These are phyloP conservation scores for Talaromyces nanjingensis DNA, from an alignment of 495 filamentous ascomycete species.

Conservation along the genomic window DNA sequence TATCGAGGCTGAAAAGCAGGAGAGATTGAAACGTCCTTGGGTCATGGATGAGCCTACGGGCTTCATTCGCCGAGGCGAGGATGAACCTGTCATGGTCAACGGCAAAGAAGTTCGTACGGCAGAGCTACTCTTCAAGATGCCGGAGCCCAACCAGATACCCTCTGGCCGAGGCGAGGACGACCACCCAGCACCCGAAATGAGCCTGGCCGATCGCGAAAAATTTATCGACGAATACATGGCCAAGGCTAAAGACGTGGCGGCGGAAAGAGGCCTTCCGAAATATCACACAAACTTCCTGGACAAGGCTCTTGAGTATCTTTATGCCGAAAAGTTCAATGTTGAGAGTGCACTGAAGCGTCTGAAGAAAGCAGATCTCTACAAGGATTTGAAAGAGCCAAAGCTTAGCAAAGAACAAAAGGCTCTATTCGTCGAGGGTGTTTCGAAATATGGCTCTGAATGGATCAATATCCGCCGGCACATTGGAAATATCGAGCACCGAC, in stretches of 20 bases:
- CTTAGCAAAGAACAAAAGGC: constrained; percentile 71
- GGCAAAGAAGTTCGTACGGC: constrained; percentile 49
- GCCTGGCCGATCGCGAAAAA: constrained; percentile 37
- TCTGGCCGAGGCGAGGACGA: constrained; percentile 41
- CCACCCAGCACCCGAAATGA: constrained; percentile 29
- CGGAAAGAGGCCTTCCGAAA: constrained; percentile 55
- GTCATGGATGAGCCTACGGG: constrained; percentile 85
- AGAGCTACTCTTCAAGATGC: constrained; percentile 45
- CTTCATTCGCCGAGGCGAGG: constrained; percentile 78
- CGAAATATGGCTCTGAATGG: constrained; percentile 87
- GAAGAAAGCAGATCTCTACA: constrained; percentile 56
- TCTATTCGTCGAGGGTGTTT: constrained; percentile 86
- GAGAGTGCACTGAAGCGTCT: constrained; percentile 69
- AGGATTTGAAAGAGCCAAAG: constrained; percentile 80
- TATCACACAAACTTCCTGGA: constrained; percentile 83
- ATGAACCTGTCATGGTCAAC: constrained; percentile 43
- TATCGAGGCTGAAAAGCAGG: constrained; percentile 69
- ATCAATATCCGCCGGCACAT: constrained; percentile 78
- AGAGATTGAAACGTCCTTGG: constrained; percentile 79
- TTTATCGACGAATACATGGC: constrained; percentile 69
- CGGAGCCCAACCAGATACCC: constrained; percentile 38
- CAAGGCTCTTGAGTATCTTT: constrained; percentile 72
- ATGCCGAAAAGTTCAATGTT: constrained; percentile 60
- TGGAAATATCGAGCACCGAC: constrained; percentile 59
- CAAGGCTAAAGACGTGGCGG: constrained; percentile 53